Base-by-base conservation (phyloP, 225 moss, liverwort and hornwort species). In the Antitrichia curtipendula region DNA sequence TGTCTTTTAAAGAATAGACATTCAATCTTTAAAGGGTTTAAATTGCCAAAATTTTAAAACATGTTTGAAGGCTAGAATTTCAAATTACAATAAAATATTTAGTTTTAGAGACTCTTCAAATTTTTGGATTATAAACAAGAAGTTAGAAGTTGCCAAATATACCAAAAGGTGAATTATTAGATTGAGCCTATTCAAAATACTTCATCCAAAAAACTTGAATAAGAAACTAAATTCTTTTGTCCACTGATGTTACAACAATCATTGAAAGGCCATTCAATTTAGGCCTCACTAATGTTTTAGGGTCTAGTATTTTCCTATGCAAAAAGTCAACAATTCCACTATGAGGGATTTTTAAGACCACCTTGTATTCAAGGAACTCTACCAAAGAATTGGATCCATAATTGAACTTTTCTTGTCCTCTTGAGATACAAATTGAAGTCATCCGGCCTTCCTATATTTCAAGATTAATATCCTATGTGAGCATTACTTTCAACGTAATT, bases 401-500 rank as follows among this genome's bases (percentile, higher is more conserved):
- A 18, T 9, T 47, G 6, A 45, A 45, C 6, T 29, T 64, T 66
- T 72, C 10, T 10, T 4, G 0, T 29, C 29, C 0, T 18, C 10
- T 45, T 29, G 1, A 45, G 6, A 16, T 18, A 45, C 10, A 72
- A 45, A 18, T 72, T 28, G 29, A 28, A 72, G 28, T 71, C 43
- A 28, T 43, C 9, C 18, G 34, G 13, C 63, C 64, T n/a, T 65
- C 21, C 11, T 65, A n/a, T 1, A 0, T 16, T 71, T 71, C 4
- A 43, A 5, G 6, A 27, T 43, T 16, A 41, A 43, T 71, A 16
- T 71, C 9, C 9, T 28, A 9, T 0, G 0, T 8, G 25, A 25
- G 1, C 15, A 3, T 9, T 3, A 45, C 1, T 45, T 28, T 27
- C 1, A 2, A 16, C 1, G 0, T 9, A 43, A 43, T 2, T 72